Conservation (phyloP, 805 yeast genomes). For the Isabelozyma heimii region DNA sequence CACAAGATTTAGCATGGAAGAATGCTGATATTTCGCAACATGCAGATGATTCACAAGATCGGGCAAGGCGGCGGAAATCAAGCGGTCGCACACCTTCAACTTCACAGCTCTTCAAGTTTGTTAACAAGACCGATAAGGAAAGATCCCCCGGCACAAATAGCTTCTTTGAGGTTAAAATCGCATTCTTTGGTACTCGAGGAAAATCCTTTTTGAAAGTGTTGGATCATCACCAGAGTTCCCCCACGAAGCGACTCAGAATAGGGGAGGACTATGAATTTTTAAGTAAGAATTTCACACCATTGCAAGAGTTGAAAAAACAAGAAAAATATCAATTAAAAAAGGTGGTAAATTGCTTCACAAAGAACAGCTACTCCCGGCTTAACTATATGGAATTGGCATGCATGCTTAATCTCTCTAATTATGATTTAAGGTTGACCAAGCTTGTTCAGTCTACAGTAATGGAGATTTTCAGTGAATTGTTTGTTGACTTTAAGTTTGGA, state of each 20-base stretch:
- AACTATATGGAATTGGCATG: constrained; percentile 56
- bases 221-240: neutral
- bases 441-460: constrained; percentile 53
- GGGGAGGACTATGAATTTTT: neutral
- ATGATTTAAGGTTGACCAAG: constrained; percentile 51
- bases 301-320: neutral
- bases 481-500: constrained; percentile 69
- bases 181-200: neutral
- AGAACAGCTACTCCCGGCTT: constrained; percentile 46
- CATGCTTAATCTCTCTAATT: constrained; percentile 45
- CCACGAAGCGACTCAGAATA: neutral
- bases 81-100: neutral
- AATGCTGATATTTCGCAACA: no score
- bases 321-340: neutral
- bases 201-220: neutral
- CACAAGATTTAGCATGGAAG: no score
- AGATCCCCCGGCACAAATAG: neutral
- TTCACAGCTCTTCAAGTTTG: neutral
- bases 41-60: no score
- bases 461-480: constrained; percentile 48
- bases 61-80: no score
- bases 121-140: neutral
- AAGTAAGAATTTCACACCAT: neutral
- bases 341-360: neutral
- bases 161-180: neutral